These are phyloP conservation scores for Populus alba DNA, from an alignment of 345 rosid species.

Conservation along the genomic window DNA sequence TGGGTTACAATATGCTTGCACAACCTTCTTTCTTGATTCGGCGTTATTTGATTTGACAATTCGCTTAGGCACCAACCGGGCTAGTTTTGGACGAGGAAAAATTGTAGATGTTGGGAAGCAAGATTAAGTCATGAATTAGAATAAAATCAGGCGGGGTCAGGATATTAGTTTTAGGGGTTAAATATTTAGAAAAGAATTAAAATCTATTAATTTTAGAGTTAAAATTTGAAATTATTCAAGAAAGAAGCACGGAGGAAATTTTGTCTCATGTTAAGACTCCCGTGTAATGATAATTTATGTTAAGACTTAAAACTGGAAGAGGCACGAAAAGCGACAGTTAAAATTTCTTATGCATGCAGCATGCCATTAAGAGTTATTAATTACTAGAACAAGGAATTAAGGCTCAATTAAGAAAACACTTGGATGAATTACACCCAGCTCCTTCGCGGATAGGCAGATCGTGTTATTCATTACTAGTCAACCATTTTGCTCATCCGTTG, in stretches of 20 bases:
- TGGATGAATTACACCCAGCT: not conserved
- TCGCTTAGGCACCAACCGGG: too few relatives aligned
- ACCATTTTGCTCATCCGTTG: not conserved
- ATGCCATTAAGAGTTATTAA: not conserved
- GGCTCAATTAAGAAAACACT: not conserved
- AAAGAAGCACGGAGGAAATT: too few relatives aligned
- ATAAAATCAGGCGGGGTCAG: too few relatives aligned
- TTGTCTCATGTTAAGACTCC: too few relatives aligned
- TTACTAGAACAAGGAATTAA: not conserved
- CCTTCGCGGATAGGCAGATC: not conserved
- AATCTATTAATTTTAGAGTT: too few relatives aligned
- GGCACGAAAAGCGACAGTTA: constrained; percentile 24
- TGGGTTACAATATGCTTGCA: constrained; percentile 2
- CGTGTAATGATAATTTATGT: not conserved
- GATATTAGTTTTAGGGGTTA: too few relatives aligned
- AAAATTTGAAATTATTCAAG: too few relatives aligned
- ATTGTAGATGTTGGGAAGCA: not conserved
- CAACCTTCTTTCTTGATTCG: not conserved
- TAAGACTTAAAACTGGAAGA: not conserved
- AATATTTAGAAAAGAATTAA: too few relatives aligned
- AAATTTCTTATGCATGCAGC: constrained; percentile 1
- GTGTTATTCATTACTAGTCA: not conserved
- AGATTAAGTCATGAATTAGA: too few relatives aligned
- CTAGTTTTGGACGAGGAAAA: not conserved
- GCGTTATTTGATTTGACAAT: too few relatives aligned